Evolutionary conservation across 2,329 filamentous ascomycete species (phyloP).

Genomic region (Annulohypoxylon truncatum): DNA sequence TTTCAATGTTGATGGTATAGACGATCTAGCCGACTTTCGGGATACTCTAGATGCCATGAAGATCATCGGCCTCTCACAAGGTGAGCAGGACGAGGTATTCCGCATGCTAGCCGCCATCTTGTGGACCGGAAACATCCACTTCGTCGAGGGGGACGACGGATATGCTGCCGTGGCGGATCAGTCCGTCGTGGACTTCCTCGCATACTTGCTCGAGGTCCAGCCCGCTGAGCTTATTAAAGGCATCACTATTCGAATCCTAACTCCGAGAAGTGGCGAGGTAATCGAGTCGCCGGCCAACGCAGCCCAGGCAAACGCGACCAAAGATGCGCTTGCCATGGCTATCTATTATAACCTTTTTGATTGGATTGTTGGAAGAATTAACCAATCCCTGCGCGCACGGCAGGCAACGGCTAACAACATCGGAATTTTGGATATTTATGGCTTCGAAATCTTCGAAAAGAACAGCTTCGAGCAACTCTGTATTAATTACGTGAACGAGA

Average conservation of each 20-base stretch:
- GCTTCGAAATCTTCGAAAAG: conserved; percentile 99
- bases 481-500: conserved; percentile 99
- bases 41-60: conserved; percentile 96
- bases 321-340: conserved; percentile 93
- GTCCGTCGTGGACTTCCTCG: conserved; percentile 93
- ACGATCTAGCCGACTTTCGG: conserved; percentile 87
- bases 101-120: conserved; percentile 91
- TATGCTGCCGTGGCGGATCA: conserved; percentile 89
- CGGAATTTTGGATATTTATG: conserved; percentile 98
- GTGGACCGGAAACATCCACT: conserved; percentile 95
- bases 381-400: conserved; percentile 84
- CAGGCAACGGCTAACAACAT: conserved; percentile 84
- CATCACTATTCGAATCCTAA: conserved; percentile 88
- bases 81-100: conserved; percentile 96
- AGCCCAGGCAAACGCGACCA: conserved; percentile 84
- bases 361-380: conserved; percentile 96
- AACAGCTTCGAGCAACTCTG: conserved; percentile 99
- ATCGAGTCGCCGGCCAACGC: conserved; percentile 85
- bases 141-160: conserved; percentile 87
- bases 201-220: conserved; percentile 91
- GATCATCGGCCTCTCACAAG: conserved; percentile 87
- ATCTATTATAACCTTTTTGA: conserved; percentile 98
- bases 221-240: conserved; percentile 83
- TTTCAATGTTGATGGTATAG: conserved; percentile 91
- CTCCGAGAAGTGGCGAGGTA: conserved; percentile 72